These are phyloP conservation scores for Canavalia gladiata DNA, from an alignment of 306 rosid genomes.

Conservation along the genomic window DNA sequence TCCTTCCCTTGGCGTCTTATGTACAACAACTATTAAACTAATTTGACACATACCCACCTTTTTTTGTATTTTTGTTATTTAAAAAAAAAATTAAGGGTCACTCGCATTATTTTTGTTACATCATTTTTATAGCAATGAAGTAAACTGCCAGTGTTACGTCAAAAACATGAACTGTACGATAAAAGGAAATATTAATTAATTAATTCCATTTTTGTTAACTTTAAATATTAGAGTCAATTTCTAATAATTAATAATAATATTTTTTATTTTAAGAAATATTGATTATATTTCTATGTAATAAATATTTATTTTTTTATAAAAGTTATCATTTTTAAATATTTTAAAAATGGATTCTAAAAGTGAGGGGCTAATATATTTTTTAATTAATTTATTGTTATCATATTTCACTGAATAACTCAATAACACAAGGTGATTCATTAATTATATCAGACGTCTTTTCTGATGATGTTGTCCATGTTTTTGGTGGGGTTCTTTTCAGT, in stretches of 20 bases:
- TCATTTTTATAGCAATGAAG: not conserved
- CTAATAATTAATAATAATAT: no score
- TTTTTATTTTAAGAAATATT: no score
- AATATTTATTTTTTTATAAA: no score
- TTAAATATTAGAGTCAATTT: no score
- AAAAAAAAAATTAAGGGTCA: not conserved
- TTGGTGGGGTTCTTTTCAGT: conserved; percentile 32
- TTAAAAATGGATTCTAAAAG: no score
- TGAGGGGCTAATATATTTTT: not conserved
- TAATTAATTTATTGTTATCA: not conserved
- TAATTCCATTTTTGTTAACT: no score
- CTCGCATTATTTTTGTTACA: not conserved
- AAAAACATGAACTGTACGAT: not conserved
- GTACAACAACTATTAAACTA: conserved; percentile 20
- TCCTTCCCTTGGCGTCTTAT: not conserved
- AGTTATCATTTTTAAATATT: no score
- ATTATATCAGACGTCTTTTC: not conserved
- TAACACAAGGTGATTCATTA: not conserved
- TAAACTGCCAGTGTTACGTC: not conserved
- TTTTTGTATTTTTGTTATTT: not conserved
- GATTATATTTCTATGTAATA: no score
- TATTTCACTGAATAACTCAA: not conserved
- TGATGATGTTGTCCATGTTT: conserved; percentile 15
- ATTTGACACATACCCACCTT: not conserved
- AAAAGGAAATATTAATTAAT: not conserved